A percentile compares a stretch with the other conserved stretches of the same genome.
Conservation (phyloP, 225 moss, liverwort and hornwort species). For the Sphagnum contortum region DNA sequence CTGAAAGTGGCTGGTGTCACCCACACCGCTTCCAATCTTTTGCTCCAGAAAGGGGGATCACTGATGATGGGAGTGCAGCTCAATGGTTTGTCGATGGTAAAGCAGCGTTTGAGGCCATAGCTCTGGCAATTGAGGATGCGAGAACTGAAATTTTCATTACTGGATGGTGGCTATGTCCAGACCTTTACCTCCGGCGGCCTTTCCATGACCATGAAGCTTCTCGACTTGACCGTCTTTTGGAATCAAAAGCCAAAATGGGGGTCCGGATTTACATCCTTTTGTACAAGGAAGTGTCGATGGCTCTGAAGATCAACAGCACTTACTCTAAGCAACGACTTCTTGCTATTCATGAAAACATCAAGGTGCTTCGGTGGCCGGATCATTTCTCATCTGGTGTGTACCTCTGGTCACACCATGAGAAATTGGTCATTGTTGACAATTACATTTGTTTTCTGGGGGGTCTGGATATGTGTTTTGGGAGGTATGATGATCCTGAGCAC, state of each 20-base stretch:
- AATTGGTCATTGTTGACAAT: constrained; percentile 43
- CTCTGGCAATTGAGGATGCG: constrained; percentile 32
- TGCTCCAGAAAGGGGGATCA: constrained; percentile 33
- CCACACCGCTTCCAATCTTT: constrained; percentile 36
- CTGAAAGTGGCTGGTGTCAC: constrained; percentile 32
- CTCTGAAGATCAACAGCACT: constrained; percentile 40
- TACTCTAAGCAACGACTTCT: constrained; percentile 33
- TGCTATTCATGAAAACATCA: constrained; percentile 36
- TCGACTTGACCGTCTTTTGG: constrained; percentile 26
- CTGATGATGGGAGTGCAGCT: constrained; percentile 30
- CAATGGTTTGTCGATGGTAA: constrained; percentile 48
- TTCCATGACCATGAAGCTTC: constrained; percentile 25
- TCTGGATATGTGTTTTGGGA: constrained; percentile 37
- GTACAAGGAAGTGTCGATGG: constrained; percentile 50
- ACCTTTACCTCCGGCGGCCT: constrained; percentile 39
- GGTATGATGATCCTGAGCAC: constrained; percentile 39
- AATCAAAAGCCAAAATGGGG: constrained; percentile 30
- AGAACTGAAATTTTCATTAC: constrained; percentile 39
- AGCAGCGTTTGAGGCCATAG: constrained; percentile 41
- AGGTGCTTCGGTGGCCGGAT: constrained; percentile 44
- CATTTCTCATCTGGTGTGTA: constrained; percentile 46
- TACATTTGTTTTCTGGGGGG: constrained; percentile 40
- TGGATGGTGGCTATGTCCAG: constrained; percentile 50
- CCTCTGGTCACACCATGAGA: constrained; percentile 53
- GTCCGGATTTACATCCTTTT: constrained; percentile 41